phyloP scores from a whole-genome alignment of 208 protist genomes.

The Strigomonas oncopelti region DNA sequence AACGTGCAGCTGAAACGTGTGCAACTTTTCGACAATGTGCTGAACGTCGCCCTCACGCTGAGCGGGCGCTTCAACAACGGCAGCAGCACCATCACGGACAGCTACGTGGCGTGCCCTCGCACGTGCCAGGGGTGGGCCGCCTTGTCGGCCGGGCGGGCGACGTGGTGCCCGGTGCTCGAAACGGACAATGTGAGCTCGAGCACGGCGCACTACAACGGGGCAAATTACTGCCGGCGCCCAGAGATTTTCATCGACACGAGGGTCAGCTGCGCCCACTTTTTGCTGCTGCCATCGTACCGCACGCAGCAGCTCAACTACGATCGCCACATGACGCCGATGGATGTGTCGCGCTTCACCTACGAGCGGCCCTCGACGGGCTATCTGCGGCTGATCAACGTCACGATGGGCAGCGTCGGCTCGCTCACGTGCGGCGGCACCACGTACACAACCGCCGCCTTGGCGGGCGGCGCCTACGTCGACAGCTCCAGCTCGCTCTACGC shows the following conservation, averaged over 20 bases:
- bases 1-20: slow-evolving; percentile 19
- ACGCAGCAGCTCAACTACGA: slow-evolving; percentile 25
- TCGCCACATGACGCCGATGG: slow-evolving; percentile 16
- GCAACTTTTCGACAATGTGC: slow-evolving; percentile 33
- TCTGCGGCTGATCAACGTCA: slow-evolving; percentile 16
- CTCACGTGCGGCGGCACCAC: neutral
- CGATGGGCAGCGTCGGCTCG: slow-evolving; percentile 20
- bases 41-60: slow-evolving; percentile 27
- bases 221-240: slow-evolving; percentile 11
- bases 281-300: slow-evolving; percentile 25
- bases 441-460: neutral
- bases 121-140: slow-evolving; percentile 7
- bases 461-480: neutral
- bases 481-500: too few species aligned
- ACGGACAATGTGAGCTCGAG: neutral
- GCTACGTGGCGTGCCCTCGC: slow-evolving; percentile 22
- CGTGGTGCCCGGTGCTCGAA: slow-evolving; percentile 14
- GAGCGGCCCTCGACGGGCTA: slow-evolving; percentile 15
- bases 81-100: slow-evolving; percentile 12
- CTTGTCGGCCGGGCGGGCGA: neutral
- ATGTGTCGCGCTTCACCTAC: neutral
- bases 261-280: slow-evolving; percentile 27
- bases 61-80: slow-evolving; percentile 16
- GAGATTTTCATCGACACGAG: slow-evolving; percentile 21
- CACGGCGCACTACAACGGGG: neutral